These are phyloP conservation scores for Ustilago shanxiensis DNA, from an alignment of 1,284 basidiomycete species.

Conservation along the genomic window DNA sequence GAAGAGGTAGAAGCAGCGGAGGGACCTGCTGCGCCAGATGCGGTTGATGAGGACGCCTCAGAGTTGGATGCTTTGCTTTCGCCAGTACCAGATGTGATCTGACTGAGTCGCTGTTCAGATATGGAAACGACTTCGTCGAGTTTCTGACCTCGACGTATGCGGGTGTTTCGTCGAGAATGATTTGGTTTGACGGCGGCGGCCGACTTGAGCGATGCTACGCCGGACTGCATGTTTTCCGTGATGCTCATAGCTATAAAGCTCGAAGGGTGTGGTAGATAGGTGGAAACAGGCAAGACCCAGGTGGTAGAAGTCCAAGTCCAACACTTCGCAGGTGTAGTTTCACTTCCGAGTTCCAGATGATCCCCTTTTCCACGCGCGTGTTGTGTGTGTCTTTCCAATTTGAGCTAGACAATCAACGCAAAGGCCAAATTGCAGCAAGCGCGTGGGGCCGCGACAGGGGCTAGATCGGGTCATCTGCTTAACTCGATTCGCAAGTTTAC, in stretches of 20 bases:
- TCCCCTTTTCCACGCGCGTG: conserved; percentile 16
- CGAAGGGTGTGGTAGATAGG: background rate
- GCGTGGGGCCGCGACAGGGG: background rate
- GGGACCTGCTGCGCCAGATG: conserved; percentile 9
- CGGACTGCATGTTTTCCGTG: conserved; percentile 24
- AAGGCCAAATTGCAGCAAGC: too few species aligned
- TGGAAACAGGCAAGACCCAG: background rate
- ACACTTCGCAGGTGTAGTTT: background rate
- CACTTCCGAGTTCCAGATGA: conserved; percentile 2
- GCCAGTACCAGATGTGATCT: conserved; percentile 8
- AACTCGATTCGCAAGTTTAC: background rate
- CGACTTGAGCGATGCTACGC: conserved; percentile 6
- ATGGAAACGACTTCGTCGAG: conserved; percentile 47
- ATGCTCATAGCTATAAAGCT: conserved; percentile 30
- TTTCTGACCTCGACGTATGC: conserved; percentile 55
- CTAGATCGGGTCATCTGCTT: conserved; percentile 4
- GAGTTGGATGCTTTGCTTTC: conserved; percentile 4
- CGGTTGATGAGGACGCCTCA: conserved; percentile 9
- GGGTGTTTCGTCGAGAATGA: conserved; percentile 23
- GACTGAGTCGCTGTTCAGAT: conserved; percentile 21
- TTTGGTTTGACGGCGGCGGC: conserved; percentile 5
- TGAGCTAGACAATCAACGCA: too few species aligned
- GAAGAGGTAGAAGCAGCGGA: conserved; percentile 11
- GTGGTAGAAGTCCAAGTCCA: background rate
- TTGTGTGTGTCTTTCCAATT: conserved; percentile 9